Conservation (phyloP, 2,329 filamentous ascomycete genomes). For the Botrytis deweyae region DNA sequence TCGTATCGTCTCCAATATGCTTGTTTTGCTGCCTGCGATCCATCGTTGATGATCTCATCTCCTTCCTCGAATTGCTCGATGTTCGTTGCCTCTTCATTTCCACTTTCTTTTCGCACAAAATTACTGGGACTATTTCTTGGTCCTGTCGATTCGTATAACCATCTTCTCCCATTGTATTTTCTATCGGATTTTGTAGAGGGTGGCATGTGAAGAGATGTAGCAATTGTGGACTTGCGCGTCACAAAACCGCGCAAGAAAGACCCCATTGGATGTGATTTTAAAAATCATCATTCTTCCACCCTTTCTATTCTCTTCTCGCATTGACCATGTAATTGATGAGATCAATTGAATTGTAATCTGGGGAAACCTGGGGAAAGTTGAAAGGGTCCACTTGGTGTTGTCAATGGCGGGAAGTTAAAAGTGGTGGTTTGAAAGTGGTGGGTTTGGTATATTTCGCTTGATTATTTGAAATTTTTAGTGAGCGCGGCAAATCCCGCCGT, state of each 20-base stretch:
- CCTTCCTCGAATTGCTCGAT: neutral
- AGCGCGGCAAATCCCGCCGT: constrained; percentile 3
- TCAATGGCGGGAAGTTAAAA: constrained; percentile 14
- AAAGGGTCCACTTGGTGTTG: constrained; percentile 17
- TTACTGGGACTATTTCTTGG: neutral
- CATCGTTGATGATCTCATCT: neutral
- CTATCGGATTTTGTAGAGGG: neutral
- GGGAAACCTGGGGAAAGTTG: constrained; percentile 9
- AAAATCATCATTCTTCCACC: neutral
- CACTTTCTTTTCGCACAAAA: neutral
- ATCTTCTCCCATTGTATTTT: constrained; percentile 6
- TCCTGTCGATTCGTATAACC: neutral
- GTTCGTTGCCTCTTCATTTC: neutral
- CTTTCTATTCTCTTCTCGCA: neutral
- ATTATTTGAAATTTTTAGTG: constrained; percentile 10
- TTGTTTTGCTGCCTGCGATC: neutral
- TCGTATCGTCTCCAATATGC: constrained; percentile 8
- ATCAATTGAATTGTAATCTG: constrained; percentile 4
- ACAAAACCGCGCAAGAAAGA: constrained; percentile 7
- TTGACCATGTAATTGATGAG: constrained; percentile 13
- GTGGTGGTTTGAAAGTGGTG: constrained; percentile 6
- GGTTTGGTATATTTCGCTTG: constrained; percentile 11
- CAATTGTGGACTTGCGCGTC: constrained; percentile 8
- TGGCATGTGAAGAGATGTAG: neutral
- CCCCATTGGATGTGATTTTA: neutral